phyloP scores from a whole-genome alignment of 2,329 filamentous ascomycete genomes.

The Calonectria pseudoreteaudii region DNA sequence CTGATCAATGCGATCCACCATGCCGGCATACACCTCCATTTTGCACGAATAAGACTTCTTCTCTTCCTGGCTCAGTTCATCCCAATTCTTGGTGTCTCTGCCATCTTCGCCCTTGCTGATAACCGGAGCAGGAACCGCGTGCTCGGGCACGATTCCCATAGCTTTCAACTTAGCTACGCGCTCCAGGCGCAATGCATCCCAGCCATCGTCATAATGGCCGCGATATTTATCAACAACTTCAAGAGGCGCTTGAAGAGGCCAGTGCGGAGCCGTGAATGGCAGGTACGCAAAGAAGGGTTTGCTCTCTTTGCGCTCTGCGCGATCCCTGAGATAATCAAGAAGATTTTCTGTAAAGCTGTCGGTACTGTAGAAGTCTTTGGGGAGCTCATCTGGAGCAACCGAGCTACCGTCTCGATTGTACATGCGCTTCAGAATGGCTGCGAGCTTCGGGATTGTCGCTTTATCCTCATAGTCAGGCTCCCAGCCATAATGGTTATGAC shows the following conservation, averaged over 20 bases:
- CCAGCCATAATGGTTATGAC: not conserved
- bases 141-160: slow-evolving; percentile 62
- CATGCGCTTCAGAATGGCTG: not conserved
- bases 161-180: slow-evolving; percentile 65
- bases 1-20: slow-evolving; percentile 71
- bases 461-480: slow-evolving; percentile 7
- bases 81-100: slow-evolving; percentile 52
- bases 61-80: slow-evolving; percentile 57
- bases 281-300: slow-evolving; percentile 39
- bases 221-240: slow-evolving; percentile 67
- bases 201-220: slow-evolving; percentile 70
- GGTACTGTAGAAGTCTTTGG: slow-evolving; percentile 59
- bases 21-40: slow-evolving; percentile 73
- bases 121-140: slow-evolving; percentile 62
- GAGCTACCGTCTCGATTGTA: slow-evolving; percentile 1
- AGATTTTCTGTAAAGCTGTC: slow-evolving; percentile 57
- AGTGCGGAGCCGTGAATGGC: slow-evolving; percentile 69
- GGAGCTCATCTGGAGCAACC: slow-evolving; percentile 45
- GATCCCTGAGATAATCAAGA: slow-evolving; percentile 51
- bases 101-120: slow-evolving; percentile 50
- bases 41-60: slow-evolving; percentile 59
- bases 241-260: slow-evolving; percentile 69
- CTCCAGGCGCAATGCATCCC: slow-evolving; percentile 63
- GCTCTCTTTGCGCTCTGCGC: slow-evolving; percentile 38
- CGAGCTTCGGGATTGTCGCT: slow-evolving; percentile 11